Evolutionary conservation across 306 rosid species (phyloP).

Genomic region (Cicer bijugum): DNA sequence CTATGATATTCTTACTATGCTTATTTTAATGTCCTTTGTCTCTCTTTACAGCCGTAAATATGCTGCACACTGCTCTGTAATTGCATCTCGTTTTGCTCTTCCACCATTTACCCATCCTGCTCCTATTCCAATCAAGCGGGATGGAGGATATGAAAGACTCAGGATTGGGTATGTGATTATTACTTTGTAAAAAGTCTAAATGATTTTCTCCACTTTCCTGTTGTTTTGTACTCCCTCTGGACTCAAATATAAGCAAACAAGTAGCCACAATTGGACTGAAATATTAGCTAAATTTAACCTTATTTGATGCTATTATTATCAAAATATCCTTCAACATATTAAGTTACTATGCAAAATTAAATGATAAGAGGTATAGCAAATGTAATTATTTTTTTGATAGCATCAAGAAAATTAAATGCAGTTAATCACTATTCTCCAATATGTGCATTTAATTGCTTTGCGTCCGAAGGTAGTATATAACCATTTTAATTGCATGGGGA

Average conservation of each 20-base stretch:
- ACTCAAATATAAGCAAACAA: no score
- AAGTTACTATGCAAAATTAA: no score
- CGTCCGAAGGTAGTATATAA: background rate
- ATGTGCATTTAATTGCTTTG: no score
- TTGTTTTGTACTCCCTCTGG: slow-evolving; percentile 31
- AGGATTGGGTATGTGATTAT: slow-evolving; percentile 76
- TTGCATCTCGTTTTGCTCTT: slow-evolving; percentile 89
- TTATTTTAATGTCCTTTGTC: slow-evolving; percentile 28
- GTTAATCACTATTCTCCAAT: no score
- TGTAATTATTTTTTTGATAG: no score
- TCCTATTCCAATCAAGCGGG: slow-evolving; percentile 62
- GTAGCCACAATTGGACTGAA: no score
- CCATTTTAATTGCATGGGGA: background rate
- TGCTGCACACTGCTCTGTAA: slow-evolving; percentile 88
- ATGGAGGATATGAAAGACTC: slow-evolving; percentile 73
- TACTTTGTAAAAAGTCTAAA: background rate
- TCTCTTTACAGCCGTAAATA: slow-evolving; percentile 71
- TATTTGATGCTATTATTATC: no score
- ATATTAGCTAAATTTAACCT: no score
- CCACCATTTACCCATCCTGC: slow-evolving; percentile 80
- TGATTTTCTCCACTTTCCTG: background rate
- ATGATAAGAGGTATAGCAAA: no score
- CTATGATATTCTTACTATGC: background rate
- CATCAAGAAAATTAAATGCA: no score
- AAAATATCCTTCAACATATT: no score